These are phyloP conservation scores for Thalassiosira oceanica DNA, from an alignment of 352 stramenopile genomes.

Conservation along the genomic window DNA sequence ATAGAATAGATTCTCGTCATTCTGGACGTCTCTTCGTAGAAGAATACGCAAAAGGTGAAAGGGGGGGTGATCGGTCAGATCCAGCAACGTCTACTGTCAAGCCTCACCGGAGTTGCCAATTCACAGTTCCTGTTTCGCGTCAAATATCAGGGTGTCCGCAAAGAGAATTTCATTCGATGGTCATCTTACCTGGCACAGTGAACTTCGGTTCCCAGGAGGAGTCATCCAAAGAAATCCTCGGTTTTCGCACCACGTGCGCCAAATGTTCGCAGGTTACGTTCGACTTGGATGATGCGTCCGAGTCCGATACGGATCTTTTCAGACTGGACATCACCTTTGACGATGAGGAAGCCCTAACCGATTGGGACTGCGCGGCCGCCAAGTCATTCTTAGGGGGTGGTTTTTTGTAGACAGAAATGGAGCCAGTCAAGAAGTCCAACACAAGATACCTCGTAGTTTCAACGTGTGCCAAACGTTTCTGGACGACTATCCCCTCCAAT, in stretches of 20 bases:
- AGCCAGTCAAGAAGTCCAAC: constrained; percentile 18
- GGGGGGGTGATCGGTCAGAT: background rate
- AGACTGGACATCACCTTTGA: constrained; percentile 2
- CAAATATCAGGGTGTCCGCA: no score
- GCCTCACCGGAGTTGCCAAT: constrained; percentile 43
- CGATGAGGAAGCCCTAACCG: constrained; percentile 1
- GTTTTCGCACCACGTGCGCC: constrained; percentile 18
- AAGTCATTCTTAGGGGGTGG: constrained; percentile 21
- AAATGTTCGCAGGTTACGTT: constrained; percentile 16
- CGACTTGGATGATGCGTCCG: background rate
- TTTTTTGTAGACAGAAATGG: constrained; percentile 31
- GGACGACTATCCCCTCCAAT: constrained; percentile 36
- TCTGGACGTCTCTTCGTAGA: constrained; percentile 26
- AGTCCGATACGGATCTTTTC: constrained; percentile 3
- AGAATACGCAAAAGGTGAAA: background rate
- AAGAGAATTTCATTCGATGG: no score
- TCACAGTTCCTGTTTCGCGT: constrained; percentile 19
- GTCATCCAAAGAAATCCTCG: no score
- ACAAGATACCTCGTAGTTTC: constrained; percentile 41
- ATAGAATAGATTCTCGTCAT: constrained; percentile 41
- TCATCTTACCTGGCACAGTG: no score
- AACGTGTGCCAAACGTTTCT: constrained; percentile 21
- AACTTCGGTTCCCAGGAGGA: constrained; percentile 44
- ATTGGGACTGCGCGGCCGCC: background rate
- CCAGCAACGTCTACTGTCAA: background rate